Evolutionary conservation across 2,329 filamentous ascomycete genomes (phyloP), one percentile per base, ranked within the genome.

Genomic region (Didymella exigua): DNA sequence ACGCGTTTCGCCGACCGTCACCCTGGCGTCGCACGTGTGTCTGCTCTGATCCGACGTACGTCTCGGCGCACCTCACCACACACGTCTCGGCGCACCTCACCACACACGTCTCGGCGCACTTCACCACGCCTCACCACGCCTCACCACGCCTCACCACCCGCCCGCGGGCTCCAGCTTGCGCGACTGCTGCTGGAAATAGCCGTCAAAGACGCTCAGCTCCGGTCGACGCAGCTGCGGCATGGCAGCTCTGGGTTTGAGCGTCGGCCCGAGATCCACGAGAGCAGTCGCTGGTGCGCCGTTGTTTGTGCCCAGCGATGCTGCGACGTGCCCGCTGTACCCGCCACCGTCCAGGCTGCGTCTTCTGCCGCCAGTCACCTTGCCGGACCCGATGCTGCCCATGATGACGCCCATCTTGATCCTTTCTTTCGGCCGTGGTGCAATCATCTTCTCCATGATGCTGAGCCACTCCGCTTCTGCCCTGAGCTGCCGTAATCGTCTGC

Each of bases 381-480:
- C 72, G 4, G 67, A 68, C 9, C 67, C 69, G 13, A 70, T 49
- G 23, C 64, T 67, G 10, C 66, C 63, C 23, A 76, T 60, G 19
- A 70, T 61, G 14, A 64, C 48, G 16, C 61, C 57, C 61, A 75
- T 75, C 60, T 74, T 75, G 41, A 72, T 66, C 1, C 74, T 59
- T 30, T 73, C 69, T 19, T 68, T 70, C 1, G 72, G 67, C n/a
- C 73, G 66, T 0, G 67, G 47, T 6, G 59, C 46, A 2, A 75
- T 59, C 74, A 76, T 76, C 54, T 68, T 70, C 49, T 72, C 71
- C 11, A 75, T 71, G 33, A 72, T 70, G 16, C 63, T 67, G 18
- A 76, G 64, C 70, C 70, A 72, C 44, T 73, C 68, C 3, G 66
- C 60, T 47, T 75, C 72, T 0, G 64, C 60, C 30, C 70, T 71